Evolutionary conservation across 441 rosid genomes (phyloP), one percentile per base, ranked within the genome.

Genomic region (Sinapis alba): DNA sequence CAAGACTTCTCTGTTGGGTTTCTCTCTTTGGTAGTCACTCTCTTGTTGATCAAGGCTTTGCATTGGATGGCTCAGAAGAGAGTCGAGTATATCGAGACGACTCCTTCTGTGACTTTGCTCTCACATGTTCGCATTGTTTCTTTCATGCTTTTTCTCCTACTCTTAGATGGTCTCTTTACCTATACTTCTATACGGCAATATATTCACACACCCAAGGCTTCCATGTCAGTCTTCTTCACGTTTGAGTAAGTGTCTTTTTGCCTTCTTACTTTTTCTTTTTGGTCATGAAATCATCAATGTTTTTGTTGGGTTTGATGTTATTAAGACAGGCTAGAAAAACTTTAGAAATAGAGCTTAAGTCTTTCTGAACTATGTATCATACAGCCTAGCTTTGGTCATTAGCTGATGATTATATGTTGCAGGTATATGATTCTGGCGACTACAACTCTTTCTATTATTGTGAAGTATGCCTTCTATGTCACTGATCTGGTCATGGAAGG

Each of bases 401-500:
- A 78, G 84, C 86, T 47, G 92, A 84, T 73, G 87, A 85, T 21
- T 89, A 87, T 77, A 82, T 90, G 97, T 75, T 47, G 28, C 68
- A 95, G 99, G 94, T 95, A 95, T 78, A 87, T 95, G 99, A 95
- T 95, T 69, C 78, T 95, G 61, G 98, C 95, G 8, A 95, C 99
- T 15, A 89, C 97, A 60, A 95, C 97, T 2, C 86, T 95, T 57
- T 86, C 96, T 1, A 87, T 93, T 62, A 86, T 95, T 83, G 90
- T 93, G 26, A 95, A 95, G 79, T 95, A 93, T 76, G 79, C 86
- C 56, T 95, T 95, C 86, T 90, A 91, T 69, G 94, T 93, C 30
- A 95, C 89, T 50, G 99, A 95, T 86, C 88, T 95, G 97, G 86
- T 93, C 7, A 93, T 88, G 99, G 99, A 95, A 76, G 99, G 99